Base-by-base conservation (phyloP, 1,139 yeast genomes). In the Lodderomyces metapsilosis region DNA sequence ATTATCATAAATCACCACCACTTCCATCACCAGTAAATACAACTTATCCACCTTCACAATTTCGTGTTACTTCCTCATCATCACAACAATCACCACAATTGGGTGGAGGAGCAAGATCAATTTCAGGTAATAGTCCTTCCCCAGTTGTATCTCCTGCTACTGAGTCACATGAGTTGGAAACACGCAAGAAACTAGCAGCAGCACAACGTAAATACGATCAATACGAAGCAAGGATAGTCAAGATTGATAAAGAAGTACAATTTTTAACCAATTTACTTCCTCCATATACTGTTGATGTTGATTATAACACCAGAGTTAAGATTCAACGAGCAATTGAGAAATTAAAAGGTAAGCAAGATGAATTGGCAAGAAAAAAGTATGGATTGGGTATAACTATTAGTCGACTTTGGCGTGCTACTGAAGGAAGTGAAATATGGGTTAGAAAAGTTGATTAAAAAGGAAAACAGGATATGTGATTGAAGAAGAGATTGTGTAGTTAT, bases 401-500 rank as follows among this genome's bases (percentile, higher is more conserved):
- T 49, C 61, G 77, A 41, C 58, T 71, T 48, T 69, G 75, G 76
- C 57, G 77, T 41, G 72, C 58, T 25, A 62, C 61, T 42, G 76
- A 71, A 42, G 74, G 68, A 42, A 67, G 66, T 48, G 73, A 69
- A 40, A 64, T 71, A 41, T 72, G 77, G 77, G 75, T 71, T 25
- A 59, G 73, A 40, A 56, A 48, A 38, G 41, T 48, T 34, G 47
- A 43, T 33, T 28, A 15, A 25, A 25, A 24, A 11, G n/a, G n/a
- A n/a, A n/a, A n/a, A n/a, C n/a, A n/a, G n/a, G n/a, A n/a, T n/a
- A n/a, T n/a, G n/a, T n/a, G n/a, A n/a, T n/a, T n/a, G n/a, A n/a
- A n/a, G n/a, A n/a, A n/a, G n/a, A n/a, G n/a, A n/a, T n/a, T n/a
- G n/a, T n/a, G 22, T 20, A 20, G 22, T 20, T 20, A 20, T 20